Evolutionary conservation across 2,329 filamentous ascomycete species (phyloP), one percentile per base, ranked within the genome.

Genomic region (Orbilia oligospora): DNA sequence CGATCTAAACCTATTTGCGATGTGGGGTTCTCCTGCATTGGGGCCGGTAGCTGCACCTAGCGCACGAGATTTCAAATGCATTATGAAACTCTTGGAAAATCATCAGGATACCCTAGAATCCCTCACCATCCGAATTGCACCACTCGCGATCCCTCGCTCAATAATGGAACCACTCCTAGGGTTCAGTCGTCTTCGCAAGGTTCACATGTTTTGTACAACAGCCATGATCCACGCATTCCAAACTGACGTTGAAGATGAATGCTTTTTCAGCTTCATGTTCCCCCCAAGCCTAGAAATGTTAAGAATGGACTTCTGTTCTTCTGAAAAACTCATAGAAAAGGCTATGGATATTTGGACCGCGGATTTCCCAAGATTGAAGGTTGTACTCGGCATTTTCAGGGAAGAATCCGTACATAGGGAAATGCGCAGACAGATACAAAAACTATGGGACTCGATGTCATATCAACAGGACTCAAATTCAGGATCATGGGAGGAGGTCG

Each of bases 201-300:
- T 71, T 22, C 61, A 64, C 5, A 18, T 76, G 0, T 55, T 36
- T 18, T 71, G 44, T 8, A 68, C 27, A 14, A 1, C 22, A 2
- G 24, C 24, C 2, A 3, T 3, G 9, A 27, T 61, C 16, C 18
- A 36, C 1, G 12, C 18, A n/a, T 4, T 48, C 36, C 3, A 24
- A 16, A 24, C 3, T 9, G 33, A 5, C 6, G 6, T 8, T 5
- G 9, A 36, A 1, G 10, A 14, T 5, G 38, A 33, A 8, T 44
- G 41, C 1, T 71, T 53, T 33, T 53, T 77, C n/a, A 41, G 30
- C 9, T 6, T 10, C 6, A 41, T 48, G 6, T 55, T 71, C 16
- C 73, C 73, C 0, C n/a, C 8, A 8, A 49, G 65, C 5, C 18
- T 77, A 10, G 67, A 77, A 18, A 8, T 44, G 14, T 22, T 77